A percentile compares a stretch with the other conserved stretches of the same genome.
phyloP scores from a whole-genome alignment of 2,329 filamentous ascomycete species.

The Podosphaera xanthii region DNA sequence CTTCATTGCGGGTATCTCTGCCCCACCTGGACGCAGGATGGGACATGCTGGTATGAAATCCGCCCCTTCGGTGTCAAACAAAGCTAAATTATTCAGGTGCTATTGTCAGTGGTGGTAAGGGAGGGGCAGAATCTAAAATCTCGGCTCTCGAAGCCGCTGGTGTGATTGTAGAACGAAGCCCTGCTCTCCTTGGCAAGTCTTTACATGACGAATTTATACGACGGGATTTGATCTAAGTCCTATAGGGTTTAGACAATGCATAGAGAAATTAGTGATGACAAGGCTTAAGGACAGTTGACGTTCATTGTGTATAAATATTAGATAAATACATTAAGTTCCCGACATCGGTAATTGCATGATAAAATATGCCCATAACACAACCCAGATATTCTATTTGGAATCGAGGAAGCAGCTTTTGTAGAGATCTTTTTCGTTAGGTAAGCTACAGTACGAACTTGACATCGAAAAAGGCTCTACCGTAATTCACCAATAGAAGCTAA shows the following conservation, averaged over 20 bases:
- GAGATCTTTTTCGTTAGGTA: not conserved
- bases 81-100: slow-evolving; percentile 26
- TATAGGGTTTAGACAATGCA: not conserved
- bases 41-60: slow-evolving; percentile 57
- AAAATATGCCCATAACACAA: not conserved
- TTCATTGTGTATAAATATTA: not conserved
- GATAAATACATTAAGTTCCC: not conserved
- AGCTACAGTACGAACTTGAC: not conserved
- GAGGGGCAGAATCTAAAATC: slow-evolving; percentile 96
- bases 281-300: not conserved
- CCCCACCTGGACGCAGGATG: slow-evolving; percentile 90
- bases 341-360: not conserved
- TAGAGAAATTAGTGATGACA: not conserved
- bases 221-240: slow-evolving; percentile 63
- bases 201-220: slow-evolving; percentile 90
- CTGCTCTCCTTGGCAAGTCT: slow-evolving; percentile 77
- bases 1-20: slow-evolving; percentile 97
- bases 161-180: slow-evolving; percentile 88
- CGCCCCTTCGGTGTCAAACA: not conserved
- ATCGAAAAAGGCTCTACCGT: not conserved
- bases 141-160: slow-evolving; percentile 77
- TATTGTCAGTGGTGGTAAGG: slow-evolving; percentile 94
- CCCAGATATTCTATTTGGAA: not conserved
- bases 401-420: not conserved
- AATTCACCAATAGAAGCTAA: not conserved